phyloP scores from a whole-genome alignment of 139 green algal species.

The Auxenochlorella pyrenoidosa region DNA sequence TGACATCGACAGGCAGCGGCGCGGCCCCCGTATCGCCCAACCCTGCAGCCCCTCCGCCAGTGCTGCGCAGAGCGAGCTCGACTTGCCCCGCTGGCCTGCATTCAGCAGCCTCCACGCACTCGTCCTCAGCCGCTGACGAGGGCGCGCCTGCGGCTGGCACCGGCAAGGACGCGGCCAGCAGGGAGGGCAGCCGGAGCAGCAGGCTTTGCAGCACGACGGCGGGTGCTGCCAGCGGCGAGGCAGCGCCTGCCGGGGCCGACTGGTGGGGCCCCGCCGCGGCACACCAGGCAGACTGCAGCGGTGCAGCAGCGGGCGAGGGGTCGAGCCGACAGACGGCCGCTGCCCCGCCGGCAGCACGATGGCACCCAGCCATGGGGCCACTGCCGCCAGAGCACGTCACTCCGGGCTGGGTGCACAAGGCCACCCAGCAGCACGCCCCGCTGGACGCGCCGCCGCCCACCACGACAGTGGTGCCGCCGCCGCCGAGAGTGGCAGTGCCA shows the following conservation, averaged over 20 bases:
- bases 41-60: background rate
- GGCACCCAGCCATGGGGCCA: background rate
- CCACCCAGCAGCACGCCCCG: background rate
- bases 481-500: background rate
- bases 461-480: background rate
- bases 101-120: background rate
- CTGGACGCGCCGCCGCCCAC: background rate
- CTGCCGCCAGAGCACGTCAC: background rate
- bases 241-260: background rate
- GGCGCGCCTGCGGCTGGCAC: too few species aligned
- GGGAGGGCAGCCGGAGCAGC: background rate
- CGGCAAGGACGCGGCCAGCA: background rate
- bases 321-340: background rate
- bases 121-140: background rate
- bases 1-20: background rate
- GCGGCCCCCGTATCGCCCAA: background rate
- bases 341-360: background rate
- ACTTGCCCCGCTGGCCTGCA: background rate
- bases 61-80: background rate
- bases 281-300: background rate
- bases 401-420: background rate
- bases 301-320: background rate
- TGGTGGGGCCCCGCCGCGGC: background rate
- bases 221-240: background rate
- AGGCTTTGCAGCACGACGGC: background rate